Evolutionary conservation across 2,329 filamentous ascomycete genomes (phyloP).

Genomic region (Alternaria sp.): DNA sequence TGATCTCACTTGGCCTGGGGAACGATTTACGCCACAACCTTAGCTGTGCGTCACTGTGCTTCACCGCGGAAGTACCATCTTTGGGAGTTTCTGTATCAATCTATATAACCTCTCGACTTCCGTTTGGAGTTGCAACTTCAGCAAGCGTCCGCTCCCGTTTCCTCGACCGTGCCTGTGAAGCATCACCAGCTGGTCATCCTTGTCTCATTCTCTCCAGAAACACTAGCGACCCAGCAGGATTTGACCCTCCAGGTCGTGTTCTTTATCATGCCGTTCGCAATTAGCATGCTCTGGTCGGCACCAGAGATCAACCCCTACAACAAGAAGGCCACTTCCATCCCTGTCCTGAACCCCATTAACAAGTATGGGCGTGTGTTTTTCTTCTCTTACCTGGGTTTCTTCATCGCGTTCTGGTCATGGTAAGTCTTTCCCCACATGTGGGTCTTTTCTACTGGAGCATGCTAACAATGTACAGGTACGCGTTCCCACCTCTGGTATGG

Average conservation of each 20-base stretch:
- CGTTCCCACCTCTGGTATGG: conserved; percentile 81
- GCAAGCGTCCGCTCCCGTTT: conserved; percentile 25
- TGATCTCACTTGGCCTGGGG: conserved; percentile 35
- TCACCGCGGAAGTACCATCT: conserved; percentile 49
- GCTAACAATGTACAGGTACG: conserved; percentile 68
- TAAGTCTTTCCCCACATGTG: conserved; percentile 41
- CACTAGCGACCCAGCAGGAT: conserved; percentile 4
- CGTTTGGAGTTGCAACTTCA: conserved; percentile 26
- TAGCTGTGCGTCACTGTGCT: conserved; percentile 38
- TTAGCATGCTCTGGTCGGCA: conserved; percentile 53
- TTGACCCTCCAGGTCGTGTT: conserved; percentile 5
- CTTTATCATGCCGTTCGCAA: conserved; percentile 46
- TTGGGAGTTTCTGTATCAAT: conserved; percentile 20
- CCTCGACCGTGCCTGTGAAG: conserved; percentile 16
- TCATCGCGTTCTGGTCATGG: conserved; percentile 88
- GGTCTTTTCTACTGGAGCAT: conserved; percentile 11
- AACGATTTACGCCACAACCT: conserved; percentile 30
- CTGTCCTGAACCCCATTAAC: conserved; percentile 79
- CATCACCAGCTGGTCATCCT: conserved; percentile 17
- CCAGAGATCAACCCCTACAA: conserved; percentile 86
- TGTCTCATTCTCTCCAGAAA: conserved; percentile 10
- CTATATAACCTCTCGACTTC: conserved; percentile 38
- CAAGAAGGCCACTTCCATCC: conserved; percentile 81
- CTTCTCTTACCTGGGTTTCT: conserved; percentile 87
- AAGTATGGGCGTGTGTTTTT: conserved; percentile 88